Conservation (phyloP, 2,329 filamentous ascomycete genomes). For the Rhynchosporium secalis region DNA sequence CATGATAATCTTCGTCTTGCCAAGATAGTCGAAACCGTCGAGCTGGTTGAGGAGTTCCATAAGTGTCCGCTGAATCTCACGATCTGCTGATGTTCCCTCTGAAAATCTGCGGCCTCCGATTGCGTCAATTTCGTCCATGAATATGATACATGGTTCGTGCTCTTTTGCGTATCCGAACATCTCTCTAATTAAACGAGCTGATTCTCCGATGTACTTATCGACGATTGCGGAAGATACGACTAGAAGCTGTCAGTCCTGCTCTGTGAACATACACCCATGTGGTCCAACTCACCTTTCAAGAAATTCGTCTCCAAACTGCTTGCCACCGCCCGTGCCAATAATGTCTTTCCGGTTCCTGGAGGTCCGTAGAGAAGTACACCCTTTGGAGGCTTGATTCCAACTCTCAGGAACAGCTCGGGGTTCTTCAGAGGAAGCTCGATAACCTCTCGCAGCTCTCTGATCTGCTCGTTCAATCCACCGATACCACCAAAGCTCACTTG, state of each 20-base stretch:
- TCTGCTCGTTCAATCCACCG: constrained; percentile 96
- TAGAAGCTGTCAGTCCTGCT: constrained; percentile 42
- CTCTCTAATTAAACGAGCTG: constrained; percentile 91
- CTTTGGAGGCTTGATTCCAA: constrained; percentile 98
- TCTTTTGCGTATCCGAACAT: constrained; percentile 99
- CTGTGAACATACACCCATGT: not conserved
- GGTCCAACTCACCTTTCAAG: constrained; percentile 72
- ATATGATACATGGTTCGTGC: constrained; percentile 99
- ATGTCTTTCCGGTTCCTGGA: constrained; percentile 93
- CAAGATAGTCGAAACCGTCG: constrained; percentile 97
- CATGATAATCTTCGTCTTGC: constrained; percentile 99
- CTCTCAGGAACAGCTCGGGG: constrained; percentile 92
- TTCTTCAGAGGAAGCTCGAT: constrained; percentile 98
- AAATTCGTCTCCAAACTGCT: constrained; percentile 98
- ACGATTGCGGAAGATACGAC: constrained; percentile 98
- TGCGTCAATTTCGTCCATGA: constrained; percentile 99
- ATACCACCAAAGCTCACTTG: constrained; percentile 98
- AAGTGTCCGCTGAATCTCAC: constrained; percentile 95
- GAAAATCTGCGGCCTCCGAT: constrained; percentile 96
- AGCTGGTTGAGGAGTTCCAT: constrained; percentile 99
- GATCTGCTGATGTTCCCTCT: constrained; percentile 94
- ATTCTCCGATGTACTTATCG: constrained; percentile 99
- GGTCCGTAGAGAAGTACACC: constrained; percentile 95
- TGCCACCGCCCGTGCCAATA: constrained; percentile 90
- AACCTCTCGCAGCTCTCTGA: constrained; percentile 93